Conservation (phyloP, 2,329 filamentous ascomycete genomes). For the Aspergillus cejpii region DNA sequence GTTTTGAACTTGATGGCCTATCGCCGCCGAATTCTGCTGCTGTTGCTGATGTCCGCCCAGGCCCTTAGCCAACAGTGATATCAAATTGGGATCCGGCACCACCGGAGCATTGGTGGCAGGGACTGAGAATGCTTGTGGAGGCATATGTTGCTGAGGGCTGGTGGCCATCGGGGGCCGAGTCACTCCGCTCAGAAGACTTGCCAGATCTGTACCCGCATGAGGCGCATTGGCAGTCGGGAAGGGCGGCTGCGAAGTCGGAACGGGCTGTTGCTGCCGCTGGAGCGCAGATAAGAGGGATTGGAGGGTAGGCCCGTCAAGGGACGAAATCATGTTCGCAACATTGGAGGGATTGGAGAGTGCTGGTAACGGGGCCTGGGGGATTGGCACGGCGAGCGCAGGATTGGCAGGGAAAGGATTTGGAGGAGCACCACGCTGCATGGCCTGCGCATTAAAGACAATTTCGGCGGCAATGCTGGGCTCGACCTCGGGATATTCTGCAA, state of each 20-base stretch:
- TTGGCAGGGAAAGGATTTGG: conserved; percentile 33
- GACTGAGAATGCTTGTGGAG: conserved; percentile 27
- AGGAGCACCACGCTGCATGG: conserved; percentile 31
- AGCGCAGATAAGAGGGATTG: conserved; percentile 63
- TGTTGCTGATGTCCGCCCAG: conserved; percentile 31
- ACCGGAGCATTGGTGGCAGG: conserved; percentile 24
- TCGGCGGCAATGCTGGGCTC: conserved; percentile 73
- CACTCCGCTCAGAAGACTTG: conserved; percentile 37
- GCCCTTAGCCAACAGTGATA: conserved; percentile 36
- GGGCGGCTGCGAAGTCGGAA: conserved; percentile 31
- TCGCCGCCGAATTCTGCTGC: conserved; percentile 29
- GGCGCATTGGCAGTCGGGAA: conserved; percentile 30
- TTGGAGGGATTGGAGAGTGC: conserved; percentile 43
- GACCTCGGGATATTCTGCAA: conserved; percentile 69
- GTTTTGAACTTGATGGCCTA: conserved; percentile 41
- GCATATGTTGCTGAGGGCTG: conserved; percentile 24
- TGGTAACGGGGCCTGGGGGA: conserved; percentile 29
- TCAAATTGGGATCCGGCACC: conserved; percentile 32
- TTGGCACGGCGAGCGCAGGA: conserved; percentile 33
- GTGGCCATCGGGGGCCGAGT: conserved; percentile 33
- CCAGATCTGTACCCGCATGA: conserved; percentile 34
- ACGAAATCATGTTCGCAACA: conserved; percentile 59
- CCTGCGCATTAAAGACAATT: conserved; percentile 60
- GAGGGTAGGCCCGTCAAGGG: conserved; percentile 62
- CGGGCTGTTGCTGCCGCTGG: conserved; percentile 36